Percentiles rank a stretch among this genome's conserved stretches.
Evolutionary conservation across 768 basidiomycete species (phyloP).

Genomic region (Calocera viscosa): DNA sequence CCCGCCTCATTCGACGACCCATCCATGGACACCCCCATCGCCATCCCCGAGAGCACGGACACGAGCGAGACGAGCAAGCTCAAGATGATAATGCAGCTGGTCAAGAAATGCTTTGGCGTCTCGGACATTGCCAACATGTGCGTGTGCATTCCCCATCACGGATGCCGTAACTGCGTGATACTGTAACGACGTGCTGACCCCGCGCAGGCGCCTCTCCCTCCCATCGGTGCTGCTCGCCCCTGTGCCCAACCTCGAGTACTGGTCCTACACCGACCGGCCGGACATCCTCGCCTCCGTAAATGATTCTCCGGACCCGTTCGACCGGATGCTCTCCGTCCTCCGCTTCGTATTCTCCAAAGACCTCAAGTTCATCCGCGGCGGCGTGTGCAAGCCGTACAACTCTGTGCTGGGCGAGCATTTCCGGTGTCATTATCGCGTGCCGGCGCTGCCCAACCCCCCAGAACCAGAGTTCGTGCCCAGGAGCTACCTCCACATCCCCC

Average conservation of each 20-base stretch:
- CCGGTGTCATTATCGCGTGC: constrained; percentile 68
- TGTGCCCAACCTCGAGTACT: constrained; percentile 91
- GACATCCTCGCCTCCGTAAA: constrained; percentile 88
- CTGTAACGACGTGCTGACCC: neutral
- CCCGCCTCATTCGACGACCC: neutral
- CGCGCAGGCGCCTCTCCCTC: constrained; percentile 71
- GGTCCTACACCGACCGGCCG: constrained; percentile 84
- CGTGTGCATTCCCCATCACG: constrained; percentile 23
- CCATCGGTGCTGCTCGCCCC: constrained; percentile 90
- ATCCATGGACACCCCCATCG: constrained; percentile 17
- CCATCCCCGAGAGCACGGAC: constrained; percentile 24
- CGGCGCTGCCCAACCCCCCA: constrained; percentile 36
- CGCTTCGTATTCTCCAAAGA: constrained; percentile 87
- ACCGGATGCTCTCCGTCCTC: constrained; percentile 85
- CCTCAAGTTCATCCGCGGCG: constrained; percentile 82
- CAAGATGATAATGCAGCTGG: constrained; percentile 83
- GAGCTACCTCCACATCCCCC: constrained; percentile 10
- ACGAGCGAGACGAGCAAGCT: constrained; percentile 75
- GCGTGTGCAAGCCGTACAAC: constrained; percentile 88
- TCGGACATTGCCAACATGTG: constrained; percentile 93
- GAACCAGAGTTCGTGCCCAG: constrained; percentile 15
- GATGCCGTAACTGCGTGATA: constrained; percentile 4
- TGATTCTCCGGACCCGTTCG: constrained; percentile 81
- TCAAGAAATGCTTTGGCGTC: constrained; percentile 84
- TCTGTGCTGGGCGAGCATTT: constrained; percentile 82